Conservation (phyloP, 164 flowering plant genomes). For the Pachysandra terminalis region DNA sequence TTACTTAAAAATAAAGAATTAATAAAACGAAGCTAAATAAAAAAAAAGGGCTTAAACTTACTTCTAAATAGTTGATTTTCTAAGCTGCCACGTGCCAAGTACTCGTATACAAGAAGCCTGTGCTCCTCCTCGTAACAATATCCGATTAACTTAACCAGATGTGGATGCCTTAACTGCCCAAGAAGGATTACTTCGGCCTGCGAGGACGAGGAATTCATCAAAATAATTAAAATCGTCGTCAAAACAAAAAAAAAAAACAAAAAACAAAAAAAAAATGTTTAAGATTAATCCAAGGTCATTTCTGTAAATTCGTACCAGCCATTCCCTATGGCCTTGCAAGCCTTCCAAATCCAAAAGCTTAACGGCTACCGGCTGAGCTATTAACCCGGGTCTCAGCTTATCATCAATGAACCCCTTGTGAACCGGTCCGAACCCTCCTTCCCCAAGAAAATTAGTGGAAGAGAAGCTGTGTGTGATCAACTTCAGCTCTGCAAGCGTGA, state of each 20-base stretch:
- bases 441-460: slow-evolving; percentile 50
- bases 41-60: no score
- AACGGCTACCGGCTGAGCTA: slow-evolving; percentile 72
- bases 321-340: slow-evolving; percentile 79
- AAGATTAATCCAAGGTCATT: not conserved
- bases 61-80: slow-evolving; percentile 70
- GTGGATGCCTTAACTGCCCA: slow-evolving; percentile 77
- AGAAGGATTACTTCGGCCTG: slow-evolving; percentile 84
- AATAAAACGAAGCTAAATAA: not conserved
- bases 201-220: slow-evolving; percentile 7
- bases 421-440: slow-evolving; percentile 85
- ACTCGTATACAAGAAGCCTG: slow-evolving; percentile 80
- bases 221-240: not conserved
- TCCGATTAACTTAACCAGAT: slow-evolving; percentile 88
- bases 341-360: slow-evolving; percentile 76
- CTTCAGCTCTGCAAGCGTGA: slow-evolving; percentile 53
- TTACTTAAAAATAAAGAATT: not conserved
- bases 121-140: slow-evolving; percentile 85
- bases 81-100: slow-evolving; percentile 70
- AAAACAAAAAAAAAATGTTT: no score
- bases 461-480: slow-evolving; percentile 52
- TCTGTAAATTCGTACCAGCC: slow-evolving; percentile 63
- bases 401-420: slow-evolving; percentile 76
- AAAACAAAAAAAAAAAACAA: not conserved
- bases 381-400: slow-evolving; percentile 49